Evolutionary conservation across 306 rosid genomes (phyloP), one percentile per base, ranked within the genome.

Genomic region (Prunus armeniaca): DNA sequence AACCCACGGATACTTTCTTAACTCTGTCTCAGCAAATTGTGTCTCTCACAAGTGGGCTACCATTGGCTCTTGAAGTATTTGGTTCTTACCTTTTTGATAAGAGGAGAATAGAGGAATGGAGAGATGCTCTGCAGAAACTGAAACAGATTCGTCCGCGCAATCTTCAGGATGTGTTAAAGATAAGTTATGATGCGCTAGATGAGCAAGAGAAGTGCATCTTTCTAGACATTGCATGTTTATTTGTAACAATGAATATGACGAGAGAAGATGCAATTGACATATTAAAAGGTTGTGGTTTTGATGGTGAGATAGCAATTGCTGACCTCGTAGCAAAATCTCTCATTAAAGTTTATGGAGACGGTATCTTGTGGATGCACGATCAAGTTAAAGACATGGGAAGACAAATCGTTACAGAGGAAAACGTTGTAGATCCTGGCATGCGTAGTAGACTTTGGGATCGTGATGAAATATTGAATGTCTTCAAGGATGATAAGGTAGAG

Each of bases 311-410:
- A 50, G 86, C 71, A 34, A 46, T 87, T 57, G 49, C 77, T 0
- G 79, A 51, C 0, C 91, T 91, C 6, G 63, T 76, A 3, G 64
- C 77, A 45, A 91, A 80, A 74, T 86, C 90, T 38, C 86, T 91
- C 55, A 80, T 89, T 46, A 91, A 89, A 81, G 71, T 89, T 47
- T 63, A 64, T 18, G n/a, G 46, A 20, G 82, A 81, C 1, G 71
- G 77, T 15, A 74, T 69, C 2, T 22, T 91, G 74, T 83, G 87
- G 88, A 83, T 89, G 91, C 97, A 91, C 46, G 93, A 91, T 73
- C 94, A 89, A 63, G 65, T 91, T 65, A 87, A 89, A 76, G 92
- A 89, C 66, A 86, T 87, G 97, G 94, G 91, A 22, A 80, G 88
- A 57, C 91, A 91, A 62, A 91, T 91, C 66, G 91, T 87, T 50